Evolutionary conservation across 2,329 filamentous ascomycete genomes (phyloP).

Genomic region (Apiospora malaysiana): DNA sequence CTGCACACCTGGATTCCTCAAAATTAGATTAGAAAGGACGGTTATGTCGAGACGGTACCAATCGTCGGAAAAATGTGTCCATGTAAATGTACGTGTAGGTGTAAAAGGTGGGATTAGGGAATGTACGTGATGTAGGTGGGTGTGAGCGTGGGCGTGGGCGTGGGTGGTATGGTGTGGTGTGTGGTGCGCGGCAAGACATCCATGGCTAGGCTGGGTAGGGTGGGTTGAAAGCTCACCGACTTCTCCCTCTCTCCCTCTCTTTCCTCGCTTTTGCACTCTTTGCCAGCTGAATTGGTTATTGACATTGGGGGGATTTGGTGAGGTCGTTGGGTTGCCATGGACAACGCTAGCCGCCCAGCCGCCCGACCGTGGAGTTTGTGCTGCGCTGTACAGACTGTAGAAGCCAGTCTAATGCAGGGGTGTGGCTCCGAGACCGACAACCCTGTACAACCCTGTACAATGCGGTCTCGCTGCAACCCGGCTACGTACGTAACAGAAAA

Average conservation of each 20-base stretch:
- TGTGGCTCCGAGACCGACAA: background rate
- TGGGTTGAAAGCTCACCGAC: slow-evolving; percentile 15
- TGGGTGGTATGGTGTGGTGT: background rate
- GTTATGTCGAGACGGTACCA: background rate
- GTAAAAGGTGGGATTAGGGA: background rate
- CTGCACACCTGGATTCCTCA: background rate
- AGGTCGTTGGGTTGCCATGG: background rate
- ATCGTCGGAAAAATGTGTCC: background rate
- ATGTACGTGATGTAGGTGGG: slow-evolving; percentile 14
- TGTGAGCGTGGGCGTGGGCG: background rate
- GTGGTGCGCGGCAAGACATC: background rate
- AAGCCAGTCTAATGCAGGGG: background rate
- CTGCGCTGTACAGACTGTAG: background rate
- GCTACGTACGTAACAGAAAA: background rate
- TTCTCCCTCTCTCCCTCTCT: background rate
- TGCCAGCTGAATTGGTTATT: background rate
- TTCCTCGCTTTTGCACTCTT: background rate
- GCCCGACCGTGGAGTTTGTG: background rate
- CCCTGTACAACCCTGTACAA: no score
- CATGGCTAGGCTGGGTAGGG: background rate
- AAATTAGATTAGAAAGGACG: slow-evolving; percentile 6
- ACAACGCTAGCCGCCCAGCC: slow-evolving; percentile 7
- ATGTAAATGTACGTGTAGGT: slow-evolving; percentile 12
- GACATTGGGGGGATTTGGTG: background rate
- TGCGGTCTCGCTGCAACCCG: background rate